Percentiles rank a stretch among this genome's conserved stretches.
These are phyloP conservation scores for Zygosaccharomyces pseudorouxii DNA, from an alignment of 805 yeast species.

Conservation along the genomic window DNA sequence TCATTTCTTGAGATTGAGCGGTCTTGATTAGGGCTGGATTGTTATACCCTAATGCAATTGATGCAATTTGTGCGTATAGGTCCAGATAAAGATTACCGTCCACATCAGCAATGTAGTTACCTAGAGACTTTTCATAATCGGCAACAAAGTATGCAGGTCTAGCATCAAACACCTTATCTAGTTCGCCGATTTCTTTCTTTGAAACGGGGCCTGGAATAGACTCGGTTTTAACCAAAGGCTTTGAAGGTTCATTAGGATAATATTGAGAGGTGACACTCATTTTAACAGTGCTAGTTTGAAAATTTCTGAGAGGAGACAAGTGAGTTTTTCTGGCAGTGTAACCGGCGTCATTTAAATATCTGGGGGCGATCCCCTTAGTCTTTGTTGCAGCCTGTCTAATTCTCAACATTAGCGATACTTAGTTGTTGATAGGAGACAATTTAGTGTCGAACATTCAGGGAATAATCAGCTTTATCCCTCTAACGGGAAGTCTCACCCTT, in stretches of 20 bases:
- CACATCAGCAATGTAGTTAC: constrained; percentile 62
- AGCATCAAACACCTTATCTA: constrained; percentile 55
- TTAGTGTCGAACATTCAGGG: neutral
- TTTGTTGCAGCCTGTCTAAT: neutral
- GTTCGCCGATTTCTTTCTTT: constrained; percentile 44
- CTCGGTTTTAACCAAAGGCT: constrained; percentile 56
- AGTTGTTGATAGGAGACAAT: neutral
- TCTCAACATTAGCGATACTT: neutral
- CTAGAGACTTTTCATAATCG: constrained; percentile 57
- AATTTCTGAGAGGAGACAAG: neutral
- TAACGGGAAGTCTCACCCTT: neutral
- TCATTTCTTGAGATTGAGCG: constrained; percentile 59
- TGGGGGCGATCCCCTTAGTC: constrained; percentile 1
- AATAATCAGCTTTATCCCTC: neutral
- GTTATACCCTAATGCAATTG: constrained; percentile 67
- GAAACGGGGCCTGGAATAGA: constrained; percentile 76
- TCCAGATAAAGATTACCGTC: constrained; percentile 61
- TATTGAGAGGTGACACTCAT: constrained; percentile 47
- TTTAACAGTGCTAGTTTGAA: neutral
- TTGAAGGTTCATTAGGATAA: constrained; percentile 77
- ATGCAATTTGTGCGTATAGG: constrained; percentile 68
- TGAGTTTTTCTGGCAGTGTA: neutral
- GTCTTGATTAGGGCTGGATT: constrained; percentile 57
- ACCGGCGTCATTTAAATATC: neutral
- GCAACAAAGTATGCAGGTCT: constrained; percentile 60